phyloP scores from a whole-genome alignment of 768 basidiomycete genomes.

The Cystobasidium ongulense region DNA sequence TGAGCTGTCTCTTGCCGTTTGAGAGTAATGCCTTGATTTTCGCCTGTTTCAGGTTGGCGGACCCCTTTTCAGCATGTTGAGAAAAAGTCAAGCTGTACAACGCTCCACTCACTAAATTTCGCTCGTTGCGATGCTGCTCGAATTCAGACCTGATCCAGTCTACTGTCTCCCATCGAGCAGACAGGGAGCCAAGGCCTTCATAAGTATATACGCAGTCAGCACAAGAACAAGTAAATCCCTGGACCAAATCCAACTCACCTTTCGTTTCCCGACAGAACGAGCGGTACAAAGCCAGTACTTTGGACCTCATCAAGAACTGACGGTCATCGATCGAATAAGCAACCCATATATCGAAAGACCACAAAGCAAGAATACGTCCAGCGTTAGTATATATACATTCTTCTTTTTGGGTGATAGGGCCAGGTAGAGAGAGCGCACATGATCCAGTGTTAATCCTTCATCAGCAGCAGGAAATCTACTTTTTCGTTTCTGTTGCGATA shows the following conservation, averaged over 20 bases:
- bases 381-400: background rate
- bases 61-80: background rate
- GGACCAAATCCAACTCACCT: background rate
- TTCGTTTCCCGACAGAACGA: slow-evolving; percentile 37
- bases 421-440: background rate
- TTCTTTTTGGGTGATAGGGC: background rate
- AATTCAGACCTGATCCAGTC: slow-evolving; percentile 37
- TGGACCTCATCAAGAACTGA: slow-evolving; percentile 39
- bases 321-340: background rate
- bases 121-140: slow-evolving; percentile 33
- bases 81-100: background rate
- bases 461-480: background rate
- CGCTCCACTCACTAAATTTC: slow-evolving; percentile 29
- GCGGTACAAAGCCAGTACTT: slow-evolving; percentile 36
- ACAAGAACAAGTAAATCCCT: background rate
- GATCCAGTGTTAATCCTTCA: background rate
- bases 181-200: slow-evolving; percentile 27
- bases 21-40: slow-evolving; percentile 35
- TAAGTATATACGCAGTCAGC: no score
- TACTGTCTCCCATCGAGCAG: slow-evolving; percentile 35
- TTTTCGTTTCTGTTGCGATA: background rate
- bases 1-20: slow-evolving; percentile 35
- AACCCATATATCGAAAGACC: background rate
- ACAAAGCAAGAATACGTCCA: no score
- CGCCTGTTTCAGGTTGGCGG: background rate